Percentiles rank a stretch among this genome's conserved stretches.
phyloP scores from a whole-genome alignment of 1,139 yeast species.

The Blastobotrys buckinghamii region DNA sequence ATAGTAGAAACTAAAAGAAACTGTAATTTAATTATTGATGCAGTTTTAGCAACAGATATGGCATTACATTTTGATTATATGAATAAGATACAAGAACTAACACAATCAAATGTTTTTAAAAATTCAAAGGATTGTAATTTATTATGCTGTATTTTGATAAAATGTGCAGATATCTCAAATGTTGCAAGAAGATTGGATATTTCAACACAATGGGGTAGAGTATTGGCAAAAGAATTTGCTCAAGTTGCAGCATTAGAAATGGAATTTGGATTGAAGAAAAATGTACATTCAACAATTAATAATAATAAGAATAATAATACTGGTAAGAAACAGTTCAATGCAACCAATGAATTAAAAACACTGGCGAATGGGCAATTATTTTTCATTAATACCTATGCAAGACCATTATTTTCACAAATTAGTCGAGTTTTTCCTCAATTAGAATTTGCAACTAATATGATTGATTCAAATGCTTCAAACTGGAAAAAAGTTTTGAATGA shows the following conservation, averaged over 20 bases:
- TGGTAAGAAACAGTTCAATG: too few species aligned
- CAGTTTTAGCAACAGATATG: slow-evolving; percentile 89
- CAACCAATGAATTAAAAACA: slow-evolving; percentile 33
- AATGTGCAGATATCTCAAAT: slow-evolving; percentile 92
- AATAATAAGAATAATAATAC: not conserved
- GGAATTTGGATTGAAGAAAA: slow-evolving; percentile 24
- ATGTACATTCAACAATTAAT: not conserved
- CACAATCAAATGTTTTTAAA: not conserved
- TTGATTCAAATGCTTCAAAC: slow-evolving; percentile 40
- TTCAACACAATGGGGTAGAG: slow-evolving; percentile 82
- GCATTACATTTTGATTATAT: slow-evolving; percentile 79
- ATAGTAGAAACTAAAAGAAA: slow-evolving; percentile 26
- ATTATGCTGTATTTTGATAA: slow-evolving; percentile 63
- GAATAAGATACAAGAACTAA: slow-evolving; percentile 22
- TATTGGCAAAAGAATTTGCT: slow-evolving; percentile 67
- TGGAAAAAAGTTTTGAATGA: slow-evolving; percentile 32
- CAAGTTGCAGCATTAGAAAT: slow-evolving; percentile 56
- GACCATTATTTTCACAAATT: slow-evolving; percentile 62
- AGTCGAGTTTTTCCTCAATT: slow-evolving; percentile 38
- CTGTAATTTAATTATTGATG: slow-evolving; percentile 25
- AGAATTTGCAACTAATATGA: slow-evolving; percentile 37
- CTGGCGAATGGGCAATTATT: slow-evolving; percentile 76
- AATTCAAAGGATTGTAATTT: slow-evolving; percentile 27
- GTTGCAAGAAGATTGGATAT: slow-evolving; percentile 75
- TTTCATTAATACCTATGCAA: slow-evolving; percentile 79